Evolutionary conservation across 73 alveolate genomes (phyloP).

Genomic region (Uronychia binucleata): DNA sequence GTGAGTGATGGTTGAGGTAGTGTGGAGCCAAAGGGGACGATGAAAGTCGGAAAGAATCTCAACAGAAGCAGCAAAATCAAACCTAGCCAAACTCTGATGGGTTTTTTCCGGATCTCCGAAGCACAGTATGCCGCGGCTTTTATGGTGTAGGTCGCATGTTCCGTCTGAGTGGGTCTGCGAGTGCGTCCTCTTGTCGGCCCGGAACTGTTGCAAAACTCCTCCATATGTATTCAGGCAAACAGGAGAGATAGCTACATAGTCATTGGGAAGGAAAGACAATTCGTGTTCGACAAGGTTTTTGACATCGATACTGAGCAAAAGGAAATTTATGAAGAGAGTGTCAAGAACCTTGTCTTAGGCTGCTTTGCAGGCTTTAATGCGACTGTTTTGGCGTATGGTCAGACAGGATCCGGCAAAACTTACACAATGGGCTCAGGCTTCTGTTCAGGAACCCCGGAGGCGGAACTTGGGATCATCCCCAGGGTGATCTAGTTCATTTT

Average conservation of each 20-base stretch:
- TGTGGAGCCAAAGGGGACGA: too few relatives aligned
- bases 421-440: slow-evolving; percentile 97
- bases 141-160: slow-evolving; percentile 48
- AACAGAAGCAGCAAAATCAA: too few relatives aligned
- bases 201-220: slow-evolving; percentile 58
- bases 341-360: slow-evolving; percentile 79
- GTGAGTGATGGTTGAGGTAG: too few relatives aligned
- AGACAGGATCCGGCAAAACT: slow-evolving; percentile 99
- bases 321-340: slow-evolving; percentile 84
- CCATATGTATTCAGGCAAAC: slow-evolving; percentile 31
- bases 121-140: slow-evolving; percentile 6
- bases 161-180: slow-evolving; percentile 89
- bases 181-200: slow-evolving; percentile 91
- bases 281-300: slow-evolving; percentile 91
- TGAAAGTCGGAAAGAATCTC: too few relatives aligned
- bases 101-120: slow-evolving; percentile 10
- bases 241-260: slow-evolving; percentile 50
- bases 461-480: slow-evolving; percentile 93
- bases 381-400: slow-evolving; percentile 97
- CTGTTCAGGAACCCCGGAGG: slow-evolving; percentile 57
- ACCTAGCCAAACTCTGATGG: slow-evolving; percentile 21
- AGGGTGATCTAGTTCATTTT: slow-evolving; percentile 90
- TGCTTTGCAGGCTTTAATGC: slow-evolving; percentile 95
- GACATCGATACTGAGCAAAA: slow-evolving; percentile 80
- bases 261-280: slow-evolving; percentile 78